These are phyloP conservation scores for Eimeria zaria DNA, from an alignment of 169 alveolate genomes.

Conservation along the genomic window DNA sequence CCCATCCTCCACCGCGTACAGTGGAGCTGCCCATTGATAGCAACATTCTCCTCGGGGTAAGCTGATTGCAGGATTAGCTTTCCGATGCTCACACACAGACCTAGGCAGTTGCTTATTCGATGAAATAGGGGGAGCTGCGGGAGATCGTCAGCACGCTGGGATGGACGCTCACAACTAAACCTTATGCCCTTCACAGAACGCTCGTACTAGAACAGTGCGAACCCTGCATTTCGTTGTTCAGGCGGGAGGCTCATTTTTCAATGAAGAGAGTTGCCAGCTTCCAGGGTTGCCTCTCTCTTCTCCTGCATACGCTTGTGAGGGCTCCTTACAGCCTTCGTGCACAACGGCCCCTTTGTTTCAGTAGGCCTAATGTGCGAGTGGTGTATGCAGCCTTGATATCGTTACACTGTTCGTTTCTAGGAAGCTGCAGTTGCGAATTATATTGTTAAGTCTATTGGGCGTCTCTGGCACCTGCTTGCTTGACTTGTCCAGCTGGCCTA, in stretches of 20 bases:
- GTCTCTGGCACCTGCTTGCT: constrained; percentile 8
- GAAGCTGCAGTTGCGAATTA: constrained; percentile 33
- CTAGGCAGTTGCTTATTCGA: not conserved
- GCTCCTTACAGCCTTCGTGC: constrained; percentile 40
- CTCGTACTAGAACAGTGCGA: not conserved
- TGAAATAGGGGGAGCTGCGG: not conserved
- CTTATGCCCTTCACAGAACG: not conserved
- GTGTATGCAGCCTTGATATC: not conserved
- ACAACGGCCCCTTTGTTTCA: constrained; percentile 70
- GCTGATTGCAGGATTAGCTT: not conserved
- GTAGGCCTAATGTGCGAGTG: constrained; percentile 46
- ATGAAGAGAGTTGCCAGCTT: constrained; percentile 68
- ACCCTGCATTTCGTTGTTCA: not conserved
- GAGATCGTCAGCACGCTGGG: not conserved
- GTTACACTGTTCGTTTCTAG: not conserved
- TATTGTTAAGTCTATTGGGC: not conserved
- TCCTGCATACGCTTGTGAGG: constrained; percentile 50
- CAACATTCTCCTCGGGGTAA: constrained; percentile 34
- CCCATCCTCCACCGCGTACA: constrained; percentile 42
- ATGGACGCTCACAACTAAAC: not conserved
- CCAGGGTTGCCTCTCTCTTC: constrained; percentile 73
- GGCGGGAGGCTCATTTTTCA: constrained; percentile 71
- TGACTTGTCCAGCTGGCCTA: constrained; percentile 25
- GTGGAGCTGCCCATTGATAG: constrained; percentile 46
- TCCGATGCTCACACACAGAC: not conserved